Percentiles rank a stretch among this genome's conserved stretches.
phyloP scores from a whole-genome alignment of 139 green algal species.

The Ettlia oleoabundans region DNA sequence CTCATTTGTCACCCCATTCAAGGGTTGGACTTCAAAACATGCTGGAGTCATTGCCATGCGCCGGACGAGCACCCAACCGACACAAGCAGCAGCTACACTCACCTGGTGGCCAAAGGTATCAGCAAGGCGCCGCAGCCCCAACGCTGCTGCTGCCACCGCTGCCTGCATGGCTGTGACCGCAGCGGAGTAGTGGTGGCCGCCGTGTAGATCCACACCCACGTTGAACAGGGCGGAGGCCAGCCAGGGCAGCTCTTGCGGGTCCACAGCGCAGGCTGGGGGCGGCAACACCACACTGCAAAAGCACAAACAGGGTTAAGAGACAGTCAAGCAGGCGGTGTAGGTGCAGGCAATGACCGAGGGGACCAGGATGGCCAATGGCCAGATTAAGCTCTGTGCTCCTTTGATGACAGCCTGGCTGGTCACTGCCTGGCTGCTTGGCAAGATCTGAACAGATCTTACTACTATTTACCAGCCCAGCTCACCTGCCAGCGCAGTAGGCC shows the following conservation, averaged over 20 bases:
- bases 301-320: neutral
- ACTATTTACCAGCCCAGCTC: neutral
- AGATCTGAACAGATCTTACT: too few relatives aligned
- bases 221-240: slow-evolving; percentile 37
- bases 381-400: too few relatives aligned
- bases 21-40: too few relatives aligned
- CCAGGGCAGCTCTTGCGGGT: slow-evolving; percentile 35
- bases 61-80: too few relatives aligned
- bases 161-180: slow-evolving; percentile 4
- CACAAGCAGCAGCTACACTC: neutral
- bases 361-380: neutral
- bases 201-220: slow-evolving; percentile 29
- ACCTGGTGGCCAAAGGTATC: neutral
- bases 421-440: too few relatives aligned
- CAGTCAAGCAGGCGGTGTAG: neutral
- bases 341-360: neutral
- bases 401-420: too few relatives aligned
- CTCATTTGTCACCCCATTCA: too few relatives aligned
- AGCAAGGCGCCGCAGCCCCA: neutral
- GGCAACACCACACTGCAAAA: slow-evolving; percentile 4
- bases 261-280: neutral
- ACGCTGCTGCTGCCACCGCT: neutral
- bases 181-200: neutral
- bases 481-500: neutral
- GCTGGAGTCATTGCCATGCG: too few relatives aligned